phyloP scores from a whole-genome alignment of 441 rosid genomes.

The Populus hybrid region DNA sequence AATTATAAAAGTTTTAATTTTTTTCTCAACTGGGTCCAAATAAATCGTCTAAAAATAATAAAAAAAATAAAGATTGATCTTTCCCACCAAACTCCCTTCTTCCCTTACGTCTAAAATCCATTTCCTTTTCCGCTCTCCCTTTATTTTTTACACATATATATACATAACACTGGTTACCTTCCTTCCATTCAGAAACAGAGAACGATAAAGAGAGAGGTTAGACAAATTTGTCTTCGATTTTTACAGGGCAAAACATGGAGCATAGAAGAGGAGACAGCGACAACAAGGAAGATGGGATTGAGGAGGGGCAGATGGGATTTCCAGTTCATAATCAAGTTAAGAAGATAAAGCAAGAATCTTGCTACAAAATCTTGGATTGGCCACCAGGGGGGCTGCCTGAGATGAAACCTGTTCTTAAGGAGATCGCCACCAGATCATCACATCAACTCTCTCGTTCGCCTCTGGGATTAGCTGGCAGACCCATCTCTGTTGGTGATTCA shows the following conservation, averaged over 20 bases:
- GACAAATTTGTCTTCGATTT: background rate
- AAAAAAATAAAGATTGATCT: background rate
- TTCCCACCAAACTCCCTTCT: constrained; percentile 18
- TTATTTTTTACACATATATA: background rate
- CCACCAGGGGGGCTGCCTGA: constrained; percentile 21
- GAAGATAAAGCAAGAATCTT: constrained; percentile 35
- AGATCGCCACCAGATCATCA: constrained; percentile 10
- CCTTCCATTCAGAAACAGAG: background rate
- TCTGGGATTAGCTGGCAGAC: constrained; percentile 25
- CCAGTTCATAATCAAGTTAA: constrained; percentile 33
- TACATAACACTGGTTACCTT: background rate
- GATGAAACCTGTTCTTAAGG: constrained; percentile 24
- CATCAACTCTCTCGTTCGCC: constrained; percentile 32
- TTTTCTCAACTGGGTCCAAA: constrained; percentile 17
- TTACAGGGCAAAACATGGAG: constrained; percentile 9
- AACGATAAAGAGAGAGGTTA: background rate
- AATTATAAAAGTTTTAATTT: background rate
- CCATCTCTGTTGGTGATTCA: constrained; percentile 29
- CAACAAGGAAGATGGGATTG: background rate
- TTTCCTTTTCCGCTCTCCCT: too few relatives aligned
- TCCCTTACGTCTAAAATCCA: too few relatives aligned
- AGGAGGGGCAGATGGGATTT: constrained; percentile 1
- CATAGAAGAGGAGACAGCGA: background rate
- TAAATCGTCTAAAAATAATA: constrained; percentile 16
- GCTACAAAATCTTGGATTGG: constrained; percentile 22